Conservation (phyloP, 2,329 filamentous ascomycete genomes). For the Talaromyces sp. region DNA sequence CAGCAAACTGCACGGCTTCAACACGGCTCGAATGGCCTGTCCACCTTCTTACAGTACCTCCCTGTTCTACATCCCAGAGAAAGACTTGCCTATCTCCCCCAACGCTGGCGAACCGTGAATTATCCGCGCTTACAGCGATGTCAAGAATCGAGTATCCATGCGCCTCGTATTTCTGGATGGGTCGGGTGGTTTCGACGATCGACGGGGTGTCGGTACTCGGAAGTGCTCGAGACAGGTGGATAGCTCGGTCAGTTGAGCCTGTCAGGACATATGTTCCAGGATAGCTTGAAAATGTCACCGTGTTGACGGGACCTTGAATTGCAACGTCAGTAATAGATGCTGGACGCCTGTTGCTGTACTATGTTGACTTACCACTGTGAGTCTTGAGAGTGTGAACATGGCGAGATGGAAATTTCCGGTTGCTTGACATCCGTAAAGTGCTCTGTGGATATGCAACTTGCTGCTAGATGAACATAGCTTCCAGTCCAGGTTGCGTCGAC, state of each 20-base stretch:
- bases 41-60: slow-evolving; percentile 73
- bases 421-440: slow-evolving; percentile 25
- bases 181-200: slow-evolving; percentile 39
- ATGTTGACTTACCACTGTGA: slow-evolving; percentile 38
- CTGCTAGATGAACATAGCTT: neutral
- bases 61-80: slow-evolving; percentile 87
- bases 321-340: neutral
- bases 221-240: slow-evolving; percentile 75
- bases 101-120: slow-evolving; percentile 78
- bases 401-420: slow-evolving; percentile 37
- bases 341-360: neutral
- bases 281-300: slow-evolving; percentile 68
- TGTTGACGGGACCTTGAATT: slow-evolving; percentile 63
- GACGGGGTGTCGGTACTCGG: slow-evolving; percentile 36
- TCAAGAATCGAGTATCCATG: slow-evolving; percentile 92
- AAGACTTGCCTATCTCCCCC: slow-evolving; percentile 91
- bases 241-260: slow-evolving; percentile 76
- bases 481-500: neutral
- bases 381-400: slow-evolving; percentile 44
- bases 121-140: slow-evolving; percentile 68
- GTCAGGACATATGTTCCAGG: slow-evolving; percentile 77
- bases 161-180: slow-evolving; percentile 83
- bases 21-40: slow-evolving; percentile 68
- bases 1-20: slow-evolving; percentile 76
- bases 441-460: neutral